phyloP scores from a whole-genome alignment of 495 filamentous ascomycete genomes.

The Aspergillus nanangensis region DNA sequence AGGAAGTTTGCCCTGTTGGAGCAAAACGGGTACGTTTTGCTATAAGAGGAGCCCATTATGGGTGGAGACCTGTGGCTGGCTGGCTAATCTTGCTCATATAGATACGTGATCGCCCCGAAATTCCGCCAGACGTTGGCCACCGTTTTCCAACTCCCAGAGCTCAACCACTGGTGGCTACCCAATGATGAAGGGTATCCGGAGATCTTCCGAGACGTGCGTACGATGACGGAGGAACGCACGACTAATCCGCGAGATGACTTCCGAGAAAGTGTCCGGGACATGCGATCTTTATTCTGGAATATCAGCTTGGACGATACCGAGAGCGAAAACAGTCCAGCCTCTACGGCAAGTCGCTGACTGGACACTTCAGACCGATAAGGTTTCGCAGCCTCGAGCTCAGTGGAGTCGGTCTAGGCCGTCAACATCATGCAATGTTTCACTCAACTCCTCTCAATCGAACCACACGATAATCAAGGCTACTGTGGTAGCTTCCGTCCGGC shows the following conservation, averaged over 20 bases:
- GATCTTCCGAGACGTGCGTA: constrained; percentile 70
- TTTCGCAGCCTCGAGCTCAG: background rate
- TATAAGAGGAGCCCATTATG: background rate
- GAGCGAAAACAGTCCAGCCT: constrained; percentile 25
- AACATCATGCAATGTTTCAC: background rate
- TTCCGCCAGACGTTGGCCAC: constrained; percentile 71
- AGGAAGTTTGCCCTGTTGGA: constrained; percentile 77
- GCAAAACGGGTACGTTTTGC: constrained; percentile 66
- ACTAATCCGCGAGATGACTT: constrained; percentile 57
- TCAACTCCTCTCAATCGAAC: too few relatives aligned
- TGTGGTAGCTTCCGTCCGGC: too few relatives aligned
- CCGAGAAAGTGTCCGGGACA: constrained; percentile 65
- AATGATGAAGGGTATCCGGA: constrained; percentile 69
- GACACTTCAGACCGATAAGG: background rate
- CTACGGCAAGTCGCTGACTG: constrained; percentile 5
- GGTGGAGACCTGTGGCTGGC: background rate
- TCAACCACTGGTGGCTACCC: constrained; percentile 82
- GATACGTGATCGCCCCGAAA: constrained; percentile 74
- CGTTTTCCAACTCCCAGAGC: constrained; percentile 62
- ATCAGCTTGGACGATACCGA: constrained; percentile 37
- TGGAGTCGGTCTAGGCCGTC: background rate
- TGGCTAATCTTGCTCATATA: constrained; percentile 26
- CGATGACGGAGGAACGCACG: constrained; percentile 67
- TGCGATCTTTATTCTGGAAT: constrained; percentile 66
- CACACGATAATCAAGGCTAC: too few relatives aligned